Percentiles rank a stretch among this genome's conserved stretches.
These are phyloP conservation scores for Penicillium sp. DNA, from an alignment of 2,329 filamentous ascomycete genomes.

Conservation along the genomic window DNA sequence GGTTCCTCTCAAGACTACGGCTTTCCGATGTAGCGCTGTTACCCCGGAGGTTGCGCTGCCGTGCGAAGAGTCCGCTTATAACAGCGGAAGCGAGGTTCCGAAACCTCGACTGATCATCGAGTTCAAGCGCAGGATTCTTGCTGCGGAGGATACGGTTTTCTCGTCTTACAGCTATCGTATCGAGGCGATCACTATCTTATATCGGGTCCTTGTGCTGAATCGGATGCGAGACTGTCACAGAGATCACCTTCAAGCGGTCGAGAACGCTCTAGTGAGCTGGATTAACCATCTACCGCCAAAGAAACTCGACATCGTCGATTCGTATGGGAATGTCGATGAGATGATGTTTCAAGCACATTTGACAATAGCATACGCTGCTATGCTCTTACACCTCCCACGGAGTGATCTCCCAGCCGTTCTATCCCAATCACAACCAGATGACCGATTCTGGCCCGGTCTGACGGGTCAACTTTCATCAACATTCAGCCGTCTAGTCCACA, in stretches of 20 bases:
- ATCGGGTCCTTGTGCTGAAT: slow-evolving; percentile 62
- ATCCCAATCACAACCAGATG: slow-evolving; percentile 26
- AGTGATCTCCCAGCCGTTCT: slow-evolving; percentile 60
- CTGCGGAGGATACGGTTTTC: slow-evolving; percentile 65
- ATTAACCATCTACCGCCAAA: slow-evolving; percentile 70
- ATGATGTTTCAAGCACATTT: slow-evolving; percentile 43
- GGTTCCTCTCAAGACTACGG: slow-evolving; percentile 53
- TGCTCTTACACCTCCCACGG: slow-evolving; percentile 74
- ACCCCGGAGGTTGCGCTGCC: slow-evolving; percentile 69
- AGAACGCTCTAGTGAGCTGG: slow-evolving; percentile 67
- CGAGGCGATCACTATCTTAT: slow-evolving; percentile 74
- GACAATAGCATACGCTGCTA: slow-evolving; percentile 52
- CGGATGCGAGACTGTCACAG: slow-evolving; percentile 42
- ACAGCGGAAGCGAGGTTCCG: slow-evolving; percentile 55
- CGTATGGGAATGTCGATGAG: slow-evolving; percentile 73
- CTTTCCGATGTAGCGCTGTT: slow-evolving; percentile 69
- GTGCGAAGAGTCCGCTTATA: slow-evolving; percentile 69
- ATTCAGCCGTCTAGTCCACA: slow-evolving; percentile 35
- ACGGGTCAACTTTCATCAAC: slow-evolving; percentile 32
- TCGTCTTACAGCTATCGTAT: slow-evolving; percentile 85
- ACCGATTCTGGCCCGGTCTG: slow-evolving; percentile 28
- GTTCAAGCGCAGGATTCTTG: slow-evolving; percentile 65
- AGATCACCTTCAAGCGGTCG: slow-evolving; percentile 60
- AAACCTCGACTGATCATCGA: slow-evolving; percentile 56
- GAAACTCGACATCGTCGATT: slow-evolving; percentile 69